These are phyloP conservation scores for Candida odintsovae DNA, from an alignment of 805 yeast species.

Conservation along the genomic window DNA sequence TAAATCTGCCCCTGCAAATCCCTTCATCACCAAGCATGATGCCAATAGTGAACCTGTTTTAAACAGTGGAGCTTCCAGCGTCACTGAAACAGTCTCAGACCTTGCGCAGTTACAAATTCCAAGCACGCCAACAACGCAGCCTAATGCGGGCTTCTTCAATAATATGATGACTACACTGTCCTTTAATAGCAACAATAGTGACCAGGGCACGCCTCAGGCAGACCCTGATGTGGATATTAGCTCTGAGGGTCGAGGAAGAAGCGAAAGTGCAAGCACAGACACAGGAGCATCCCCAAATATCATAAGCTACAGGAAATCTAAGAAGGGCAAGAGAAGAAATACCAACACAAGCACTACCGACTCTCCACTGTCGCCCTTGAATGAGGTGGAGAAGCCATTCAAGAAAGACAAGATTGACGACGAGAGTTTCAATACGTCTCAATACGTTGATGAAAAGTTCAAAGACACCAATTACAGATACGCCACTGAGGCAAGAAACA, in stretches of 20 bases:
- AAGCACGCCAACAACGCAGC: conserved; percentile 12
- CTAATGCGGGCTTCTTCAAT: conserved; percentile 15
- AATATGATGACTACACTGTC: conserved; percentile 17
- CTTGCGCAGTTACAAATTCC: conserved; percentile 11
- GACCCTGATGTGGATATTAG: conserved; percentile 2
- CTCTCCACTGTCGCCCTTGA: conserved; percentile 16
- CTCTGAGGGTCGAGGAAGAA: conserved; percentile 2
- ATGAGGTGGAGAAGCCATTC: conserved; percentile 12
- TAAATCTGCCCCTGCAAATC: conserved; percentile 45
- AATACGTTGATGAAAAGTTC: conserved; percentile 54
- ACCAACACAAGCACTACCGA: conserved; percentile 17
- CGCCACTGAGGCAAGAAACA: conserved; percentile 59
- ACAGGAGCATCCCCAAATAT: conserved; percentile 17
- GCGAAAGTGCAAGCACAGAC: neutral
- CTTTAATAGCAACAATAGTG: conserved; percentile 3
- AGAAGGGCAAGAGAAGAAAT: conserved; percentile 11
- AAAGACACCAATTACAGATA: conserved; percentile 54
- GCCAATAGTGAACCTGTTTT: conserved; percentile 28
- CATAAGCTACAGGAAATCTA: conserved; percentile 20
- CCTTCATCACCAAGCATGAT: conserved; percentile 46
- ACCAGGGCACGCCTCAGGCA: neutral
- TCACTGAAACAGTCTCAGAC: conserved; percentile 13
- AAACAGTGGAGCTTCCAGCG: conserved; percentile 17
- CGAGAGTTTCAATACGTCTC: conserved; percentile 26
- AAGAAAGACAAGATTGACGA: neutral